Evolutionary conservation across 805 yeast genomes (phyloP), one percentile per base, ranked within the genome.

Genomic region (Teunomyces funiuensis): DNA sequence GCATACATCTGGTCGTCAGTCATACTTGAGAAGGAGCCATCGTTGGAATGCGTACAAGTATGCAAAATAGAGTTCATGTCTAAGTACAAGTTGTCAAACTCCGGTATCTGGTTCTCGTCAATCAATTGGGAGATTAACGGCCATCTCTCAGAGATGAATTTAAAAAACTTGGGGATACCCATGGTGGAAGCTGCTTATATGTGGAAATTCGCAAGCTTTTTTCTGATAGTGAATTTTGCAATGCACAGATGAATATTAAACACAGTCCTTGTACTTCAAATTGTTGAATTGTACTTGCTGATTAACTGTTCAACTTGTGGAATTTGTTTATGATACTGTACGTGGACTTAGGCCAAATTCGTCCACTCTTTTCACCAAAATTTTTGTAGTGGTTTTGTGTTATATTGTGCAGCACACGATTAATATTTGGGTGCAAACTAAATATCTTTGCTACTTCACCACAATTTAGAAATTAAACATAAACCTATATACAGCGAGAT

Each of bases 71-170:
- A 89, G 67, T 93, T 93, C 99, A 93, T 93, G 69, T 93, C 99
- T 50, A 93, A 77, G 57, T 93, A 93, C 47, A 93, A 71, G 57
- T 91, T 91, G 63, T 93, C 99, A 62, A 88, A 93, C 62, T 90
- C 97, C 3, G 97, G 95, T 45, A 90, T 80, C 53, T 85, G 88
- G 39, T 77, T 74, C 52, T 84, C 88, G 40, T 64, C 70, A 49
- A 91, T 82, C 56, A 82, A 71, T 64, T 89, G 96, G 8, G 95
- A 83, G 51, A 90, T 89, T 73, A 85, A 74, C 23, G 99, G 99
- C 97, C 98, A 93, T 81, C 99, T 82, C 70, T 93, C 98, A 37
- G 97, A 88, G 71, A 93, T 89, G 73, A 88, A 91, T 67, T 97
- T 81, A 65, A 88, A 93, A 63, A 91, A 93, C 60, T 93, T 93